Base-by-base conservation (phyloP, 2,329 filamentous ascomycete species). In the Phaeosphaeriaceae sp. region DNA sequence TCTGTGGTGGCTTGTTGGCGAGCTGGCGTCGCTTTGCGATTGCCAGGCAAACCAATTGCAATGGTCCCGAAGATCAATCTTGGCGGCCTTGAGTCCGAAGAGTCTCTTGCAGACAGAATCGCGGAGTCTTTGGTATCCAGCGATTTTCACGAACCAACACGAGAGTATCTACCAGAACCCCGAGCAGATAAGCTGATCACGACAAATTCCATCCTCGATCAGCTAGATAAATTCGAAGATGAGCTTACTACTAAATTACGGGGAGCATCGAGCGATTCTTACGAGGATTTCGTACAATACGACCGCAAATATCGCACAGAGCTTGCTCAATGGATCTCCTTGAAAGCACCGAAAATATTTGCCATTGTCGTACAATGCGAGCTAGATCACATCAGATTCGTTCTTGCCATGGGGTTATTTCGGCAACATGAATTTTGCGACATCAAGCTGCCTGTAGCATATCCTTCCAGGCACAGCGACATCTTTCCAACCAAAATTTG, bases 301-400 rank as follows among this genome's bases (percentile, higher is more conserved):
- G 22, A 47, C 21, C 2, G 22, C 15, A 25, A 25, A 3, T 47
- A 24, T 47, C 44, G 44, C 17, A 15, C 24, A 22, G 51, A 47
- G 13, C 44, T 52, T 22, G 15, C 42, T 15, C 31, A 42, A 7
- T 58, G 52, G 54, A 53, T 61, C 4, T 22, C 13, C 24, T 41
- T 17, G 21, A 47, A 54, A 21, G 46, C 56, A 4, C 36, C 25
- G n/a, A 62, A 53, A 36, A 19, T 57, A 6, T 62, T 62, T 31
- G 51, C 57, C 21, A 60, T 59, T 21, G 53, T 49, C 13, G 17
- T 57, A n/a, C 25, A 40, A 54, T 54, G 57, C 42, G 41, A 46
- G 3, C 17, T 25, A 6, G 9, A 25, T 11, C 48, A 48, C 2
- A 20, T 17, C 15, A 13, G 41, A 10, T 24, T 53, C 10, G 31